These are phyloP conservation scores for Microbotryomycetes sp. DNA, from an alignment of 1,284 basidiomycete species.

Conservation along the genomic window DNA sequence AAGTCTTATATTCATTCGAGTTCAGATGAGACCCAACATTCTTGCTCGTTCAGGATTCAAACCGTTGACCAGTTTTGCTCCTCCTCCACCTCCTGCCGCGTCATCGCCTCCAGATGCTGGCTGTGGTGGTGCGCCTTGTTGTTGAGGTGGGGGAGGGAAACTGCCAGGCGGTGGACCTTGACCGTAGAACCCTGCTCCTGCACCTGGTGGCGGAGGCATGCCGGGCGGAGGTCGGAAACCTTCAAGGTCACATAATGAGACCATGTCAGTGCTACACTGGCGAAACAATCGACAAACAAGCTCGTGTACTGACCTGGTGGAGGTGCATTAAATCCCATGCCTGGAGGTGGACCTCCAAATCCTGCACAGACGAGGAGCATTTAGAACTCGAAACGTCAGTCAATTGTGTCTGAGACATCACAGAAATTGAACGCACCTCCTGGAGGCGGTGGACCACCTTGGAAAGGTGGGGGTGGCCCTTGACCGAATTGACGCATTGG, in stretches of 20 bases:
- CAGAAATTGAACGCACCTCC: not conserved
- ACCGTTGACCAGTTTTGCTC: slow-evolving; percentile 29
- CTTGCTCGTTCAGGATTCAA: slow-evolving; percentile 28
- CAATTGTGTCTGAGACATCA: not conserved
- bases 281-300: not conserved
- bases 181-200: too few species aligned
- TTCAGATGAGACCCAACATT: slow-evolving; percentile 32
- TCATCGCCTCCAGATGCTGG: not conserved
- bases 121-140: not conserved
- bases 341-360: not conserved
- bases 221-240: slow-evolving; percentile 29
- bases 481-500: too few species aligned
- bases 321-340: not conserved
- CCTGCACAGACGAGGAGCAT: not conserved
- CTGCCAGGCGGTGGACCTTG: not conserved
- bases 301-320: slow-evolving; percentile 13
- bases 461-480: too few species aligned
- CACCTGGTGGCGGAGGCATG: slow-evolving; percentile 17
- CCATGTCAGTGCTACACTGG: not conserved
- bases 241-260: not conserved
- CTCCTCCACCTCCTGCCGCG: not conserved
- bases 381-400: not conserved
- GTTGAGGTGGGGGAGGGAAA: not conserved
- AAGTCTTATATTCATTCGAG: too few species aligned
- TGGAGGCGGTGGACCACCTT: not conserved